A percentile compares a stretch with the other conserved stretches of the same genome.
These are phyloP conservation scores for Fusarium oxysporum DNA, from an alignment of 2,329 filamentous ascomycete species.

Conservation along the genomic window DNA sequence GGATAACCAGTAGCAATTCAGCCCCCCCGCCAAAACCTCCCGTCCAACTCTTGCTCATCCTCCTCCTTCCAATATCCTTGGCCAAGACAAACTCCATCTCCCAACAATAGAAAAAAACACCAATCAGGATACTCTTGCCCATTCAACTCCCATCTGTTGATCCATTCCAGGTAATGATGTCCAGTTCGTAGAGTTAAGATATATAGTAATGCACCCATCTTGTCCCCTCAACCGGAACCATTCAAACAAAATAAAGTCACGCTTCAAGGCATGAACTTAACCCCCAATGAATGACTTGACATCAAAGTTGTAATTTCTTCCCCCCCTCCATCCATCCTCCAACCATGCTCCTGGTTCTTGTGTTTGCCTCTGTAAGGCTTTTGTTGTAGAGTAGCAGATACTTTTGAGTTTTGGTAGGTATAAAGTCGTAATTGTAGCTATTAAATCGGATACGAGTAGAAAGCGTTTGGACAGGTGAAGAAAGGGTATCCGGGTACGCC, in stretches of 20 bases:
- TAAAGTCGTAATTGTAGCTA: constrained; percentile 45
- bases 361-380: constrained; percentile 21
- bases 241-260: constrained; percentile 25
- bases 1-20: constrained; percentile 34
- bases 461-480: constrained; percentile 41
- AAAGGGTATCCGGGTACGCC: constrained; percentile 35
- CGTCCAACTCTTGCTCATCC: constrained; percentile 13
- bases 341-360: constrained; percentile 1
- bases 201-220: constrained; percentile 33
- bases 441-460: constrained; percentile 49
- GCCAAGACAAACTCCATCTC: constrained; percentile 28
- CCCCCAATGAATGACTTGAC: constrained; percentile 11
- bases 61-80: constrained; percentile 6
- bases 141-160: constrained; percentile 32
- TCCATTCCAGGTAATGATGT: constrained; percentile 38
- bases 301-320: background rate
- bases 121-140: constrained; percentile 32
- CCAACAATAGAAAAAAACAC: constrained; percentile 35
- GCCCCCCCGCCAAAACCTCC: constrained; percentile 11
- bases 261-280: background rate
- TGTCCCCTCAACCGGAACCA: constrained; percentile 11
- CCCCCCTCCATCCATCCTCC: background rate
- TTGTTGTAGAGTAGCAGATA: constrained; percentile 35
- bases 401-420: constrained; percentile 46
- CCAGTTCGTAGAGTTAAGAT: constrained; percentile 25